These are phyloP conservation scores for Geotrichum aggregatum DNA, from an alignment of 1,139 yeast genomes.

Conservation along the genomic window DNA sequence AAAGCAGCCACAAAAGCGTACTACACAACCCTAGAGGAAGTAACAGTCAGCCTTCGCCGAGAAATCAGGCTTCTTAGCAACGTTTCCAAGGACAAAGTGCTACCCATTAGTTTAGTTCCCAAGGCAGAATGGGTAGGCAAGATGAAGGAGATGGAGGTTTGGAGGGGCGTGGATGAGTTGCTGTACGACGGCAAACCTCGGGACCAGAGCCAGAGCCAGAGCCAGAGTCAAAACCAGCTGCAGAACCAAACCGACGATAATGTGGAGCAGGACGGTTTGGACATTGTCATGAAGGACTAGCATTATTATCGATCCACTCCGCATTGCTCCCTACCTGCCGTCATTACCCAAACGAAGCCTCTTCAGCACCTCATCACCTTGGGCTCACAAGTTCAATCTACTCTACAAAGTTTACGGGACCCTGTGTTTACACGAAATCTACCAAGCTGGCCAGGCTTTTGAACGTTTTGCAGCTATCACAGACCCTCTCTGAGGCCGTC, in stretches of 20 bases:
- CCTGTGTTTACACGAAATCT: too few relatives aligned
- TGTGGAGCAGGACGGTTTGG: constrained; percentile 1
- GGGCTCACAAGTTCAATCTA: too few relatives aligned
- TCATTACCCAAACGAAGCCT: too few relatives aligned
- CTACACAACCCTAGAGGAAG: constrained; percentile 35
- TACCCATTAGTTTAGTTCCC: constrained; percentile 37
- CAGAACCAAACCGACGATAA: not conserved
- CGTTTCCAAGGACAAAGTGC: constrained; percentile 40
- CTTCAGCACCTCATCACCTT: too few relatives aligned
- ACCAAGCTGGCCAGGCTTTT: too few relatives aligned
- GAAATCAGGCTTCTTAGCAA: constrained; percentile 42
- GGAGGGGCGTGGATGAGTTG: constrained; percentile 29
- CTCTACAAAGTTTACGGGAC: too few relatives aligned
- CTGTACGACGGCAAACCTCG: not conserved
- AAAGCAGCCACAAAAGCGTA: constrained; percentile 32
- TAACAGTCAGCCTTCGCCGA: constrained; percentile 41
- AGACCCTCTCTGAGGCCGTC: too few relatives aligned
- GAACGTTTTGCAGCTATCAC: too few relatives aligned
- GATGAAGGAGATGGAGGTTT: constrained; percentile 36
- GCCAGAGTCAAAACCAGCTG: constrained; percentile 6
- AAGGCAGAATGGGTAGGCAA: constrained; percentile 39
- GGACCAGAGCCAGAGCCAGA: not conserved
- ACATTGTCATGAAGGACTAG: constrained; percentile 8
- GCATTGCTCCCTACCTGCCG: too few relatives aligned
- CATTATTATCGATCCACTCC: constrained; percentile 10